Percentiles rank a stretch among this genome's conserved stretches.
These are phyloP conservation scores for Marasmius sp. DNA, from an alignment of 1,284 basidiomycete species.

Conservation along the genomic window DNA sequence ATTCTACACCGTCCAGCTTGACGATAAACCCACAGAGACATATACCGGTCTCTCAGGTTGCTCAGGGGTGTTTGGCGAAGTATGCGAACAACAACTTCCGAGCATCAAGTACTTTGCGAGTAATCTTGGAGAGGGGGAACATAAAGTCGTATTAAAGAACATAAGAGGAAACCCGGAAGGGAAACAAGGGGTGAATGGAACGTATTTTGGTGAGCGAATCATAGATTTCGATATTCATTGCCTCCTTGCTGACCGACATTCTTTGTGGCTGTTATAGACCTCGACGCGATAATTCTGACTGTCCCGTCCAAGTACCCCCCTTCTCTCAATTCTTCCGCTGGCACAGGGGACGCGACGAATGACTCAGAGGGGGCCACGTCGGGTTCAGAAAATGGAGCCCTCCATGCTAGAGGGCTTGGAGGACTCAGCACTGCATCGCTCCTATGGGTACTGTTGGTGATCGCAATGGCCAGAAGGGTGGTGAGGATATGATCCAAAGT, in stretches of 20 bases:
- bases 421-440: too few species aligned
- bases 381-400: too few species aligned
- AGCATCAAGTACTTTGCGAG: slow-evolving; percentile 39
- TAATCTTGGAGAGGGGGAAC: slow-evolving; percentile 34
- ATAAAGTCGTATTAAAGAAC: slow-evolving; percentile 36
- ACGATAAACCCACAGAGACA: slow-evolving; percentile 27
- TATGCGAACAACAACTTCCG: slow-evolving; percentile 42
- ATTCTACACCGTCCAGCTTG: slow-evolving; percentile 35
- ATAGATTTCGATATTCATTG: background rate
- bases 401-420: too few species aligned
- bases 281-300: slow-evolving; percentile 42
- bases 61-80: slow-evolving; percentile 35
- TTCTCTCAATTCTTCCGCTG: too few species aligned
- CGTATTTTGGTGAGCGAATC: slow-evolving; percentile 40
- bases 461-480: too few species aligned
- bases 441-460: too few species aligned
- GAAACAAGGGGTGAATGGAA: slow-evolving; percentile 32
- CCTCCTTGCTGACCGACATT: background rate
- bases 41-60: slow-evolving; percentile 40
- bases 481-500: too few species aligned
- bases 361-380: too few species aligned
- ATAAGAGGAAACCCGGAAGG: slow-evolving; percentile 6
- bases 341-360: too few species aligned
- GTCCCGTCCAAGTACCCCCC: slow-evolving; percentile 35
- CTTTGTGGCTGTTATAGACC: slow-evolving; percentile 29